A percentile compares a stretch with the other conserved stretches of the same genome.
Conservation (phyloP, 2,329 filamentous ascomycete genomes). For the Colletotrichum karsti region DNA sequence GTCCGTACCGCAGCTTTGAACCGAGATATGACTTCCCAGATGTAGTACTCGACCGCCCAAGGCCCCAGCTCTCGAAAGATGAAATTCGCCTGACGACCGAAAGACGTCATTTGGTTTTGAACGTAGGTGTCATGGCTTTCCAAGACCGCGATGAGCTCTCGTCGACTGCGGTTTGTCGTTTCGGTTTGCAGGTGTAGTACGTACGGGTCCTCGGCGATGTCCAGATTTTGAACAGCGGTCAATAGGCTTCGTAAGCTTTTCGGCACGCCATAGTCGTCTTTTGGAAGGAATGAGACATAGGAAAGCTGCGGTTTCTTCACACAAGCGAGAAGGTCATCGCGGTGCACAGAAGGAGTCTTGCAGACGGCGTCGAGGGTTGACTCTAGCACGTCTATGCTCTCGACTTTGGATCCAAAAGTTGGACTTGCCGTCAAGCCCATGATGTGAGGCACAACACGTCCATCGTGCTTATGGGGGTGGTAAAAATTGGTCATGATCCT, state of each 20-base stretch:
- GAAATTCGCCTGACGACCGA: conserved; percentile 58
- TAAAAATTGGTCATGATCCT: conserved; percentile 81
- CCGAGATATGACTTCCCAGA: conserved; percentile 55
- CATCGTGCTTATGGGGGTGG: conserved; percentile 52
- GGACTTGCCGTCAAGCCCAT: conserved; percentile 86
- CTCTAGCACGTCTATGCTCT: conserved; percentile 71
- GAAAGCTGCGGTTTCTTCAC: conserved; percentile 72
- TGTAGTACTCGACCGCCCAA: conserved; percentile 76
- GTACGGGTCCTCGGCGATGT: conserved; percentile 70
- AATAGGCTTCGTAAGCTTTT: conserved; percentile 53
- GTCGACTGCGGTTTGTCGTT: conserved; percentile 48
- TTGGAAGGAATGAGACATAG: conserved; percentile 40
- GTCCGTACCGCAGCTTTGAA: conserved; percentile 35
- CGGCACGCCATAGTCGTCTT: conserved; percentile 33
- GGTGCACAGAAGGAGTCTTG: conserved; percentile 72
- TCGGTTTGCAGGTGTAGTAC: conserved; percentile 55
- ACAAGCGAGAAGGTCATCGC: conserved; percentile 73
- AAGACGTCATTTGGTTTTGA: conserved; percentile 62
- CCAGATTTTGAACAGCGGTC: conserved; percentile 49
- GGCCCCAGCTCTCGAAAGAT: conserved; percentile 68
- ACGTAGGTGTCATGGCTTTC: conserved; percentile 58
- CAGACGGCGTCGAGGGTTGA: conserved; percentile 74
- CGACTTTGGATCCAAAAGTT: conserved; percentile 65
- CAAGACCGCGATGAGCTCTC: conserved; percentile 47
- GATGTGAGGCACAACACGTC: conserved; percentile 66